Evolutionary conservation across 208 protist species (phyloP).

Genomic region (Leishmania mexicana): DNA sequence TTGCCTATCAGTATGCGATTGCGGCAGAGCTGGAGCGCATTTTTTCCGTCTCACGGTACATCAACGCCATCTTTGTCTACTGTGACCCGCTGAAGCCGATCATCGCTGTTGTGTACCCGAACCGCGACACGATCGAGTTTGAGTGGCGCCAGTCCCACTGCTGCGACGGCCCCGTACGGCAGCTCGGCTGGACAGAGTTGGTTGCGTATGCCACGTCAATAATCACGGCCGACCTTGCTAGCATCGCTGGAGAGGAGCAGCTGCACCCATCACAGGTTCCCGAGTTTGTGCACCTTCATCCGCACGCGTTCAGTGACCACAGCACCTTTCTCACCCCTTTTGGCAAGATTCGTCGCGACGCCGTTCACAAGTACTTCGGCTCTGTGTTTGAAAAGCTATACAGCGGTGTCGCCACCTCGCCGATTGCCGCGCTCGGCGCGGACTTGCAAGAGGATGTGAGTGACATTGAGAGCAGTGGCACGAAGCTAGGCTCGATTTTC

Average conservation of each 20-base stretch:
- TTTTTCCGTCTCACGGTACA: constrained; percentile 77
- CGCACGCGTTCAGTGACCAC: constrained; percentile 86
- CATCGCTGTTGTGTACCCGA: constrained; percentile 84
- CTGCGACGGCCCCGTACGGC: constrained; percentile 16
- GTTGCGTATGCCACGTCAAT: constrained; percentile 60
- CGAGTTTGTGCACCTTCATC: constrained; percentile 79
- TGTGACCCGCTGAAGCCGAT: constrained; percentile 72
- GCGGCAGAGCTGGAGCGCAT: constrained; percentile 73
- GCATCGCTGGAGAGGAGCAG: constrained; percentile 51
- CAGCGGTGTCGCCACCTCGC: constrained; percentile 26
- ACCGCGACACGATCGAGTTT: constrained; percentile 85
- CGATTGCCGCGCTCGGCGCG: constrained; percentile 8
- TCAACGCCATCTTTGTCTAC: constrained; percentile 88
- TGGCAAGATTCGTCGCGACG: constrained; percentile 60
- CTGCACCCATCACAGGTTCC: constrained; percentile 74
- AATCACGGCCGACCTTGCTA: constrained; percentile 59
- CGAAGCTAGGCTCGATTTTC: constrained; percentile 2
- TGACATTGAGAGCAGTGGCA: constrained; percentile 38
- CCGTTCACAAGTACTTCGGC: constrained; percentile 73
- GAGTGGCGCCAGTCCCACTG: constrained; percentile 63
- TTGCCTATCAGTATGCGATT: constrained; percentile 73
- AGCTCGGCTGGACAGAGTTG: constrained; percentile 71
- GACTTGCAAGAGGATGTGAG: constrained; percentile 28
- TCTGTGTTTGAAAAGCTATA: constrained; percentile 71
- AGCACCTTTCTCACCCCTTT: constrained; percentile 78